Base-by-base conservation (phyloP, 2,329 filamentous ascomycete genomes). In the Coniochaeta prunicola region DNA sequence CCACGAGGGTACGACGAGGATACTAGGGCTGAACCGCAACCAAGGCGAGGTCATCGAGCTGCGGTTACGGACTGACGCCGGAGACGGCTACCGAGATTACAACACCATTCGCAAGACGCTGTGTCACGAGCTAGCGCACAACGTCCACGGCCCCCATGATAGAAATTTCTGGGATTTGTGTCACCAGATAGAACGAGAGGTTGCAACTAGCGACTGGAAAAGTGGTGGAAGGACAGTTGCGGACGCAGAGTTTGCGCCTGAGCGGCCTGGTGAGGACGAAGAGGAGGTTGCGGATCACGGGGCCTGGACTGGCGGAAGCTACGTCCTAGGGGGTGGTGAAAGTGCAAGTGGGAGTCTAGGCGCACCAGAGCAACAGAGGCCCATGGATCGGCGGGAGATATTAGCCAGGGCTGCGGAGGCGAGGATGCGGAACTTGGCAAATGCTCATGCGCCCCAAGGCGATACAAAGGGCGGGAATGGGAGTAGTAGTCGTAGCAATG, bases 121-220 rank as follows among this genome's bases (percentile, higher is more conserved):
- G 13, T 97, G 93, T 69, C 94, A 99, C 75, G 94, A 99, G 76
- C 79, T 99, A 19, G 88, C 92, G 64, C 94, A 99, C 73, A 97
- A 96, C 67, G 90, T 96, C 10, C 88, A 89, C 74, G 80, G 89
- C 0, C 85, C 89, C 0, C 94, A 99, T 71, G 92, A 97, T 72
- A 79, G 85, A 19, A 77, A 89, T 53, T 99, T 99, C 69, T 97
- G 94, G 93, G 84, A 91, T 57, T 72, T 99, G 66, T 96, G 90
- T 64, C 87, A 86, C 65, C 82, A 88, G 76, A 96, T 97, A 67
- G 92, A 97, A 77, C 80, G 81, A 56, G 93, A 97, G 77, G 93
- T 97, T 3, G 87, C 89, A 59, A 77, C 76, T 55, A 89, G 83
- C 17, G 92, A 97, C 76, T 96, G 90, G 87, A 87, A 80, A 67